Conservation (phyloP, 164 flowering plant species). For the Cinnamomum chago region DNA sequence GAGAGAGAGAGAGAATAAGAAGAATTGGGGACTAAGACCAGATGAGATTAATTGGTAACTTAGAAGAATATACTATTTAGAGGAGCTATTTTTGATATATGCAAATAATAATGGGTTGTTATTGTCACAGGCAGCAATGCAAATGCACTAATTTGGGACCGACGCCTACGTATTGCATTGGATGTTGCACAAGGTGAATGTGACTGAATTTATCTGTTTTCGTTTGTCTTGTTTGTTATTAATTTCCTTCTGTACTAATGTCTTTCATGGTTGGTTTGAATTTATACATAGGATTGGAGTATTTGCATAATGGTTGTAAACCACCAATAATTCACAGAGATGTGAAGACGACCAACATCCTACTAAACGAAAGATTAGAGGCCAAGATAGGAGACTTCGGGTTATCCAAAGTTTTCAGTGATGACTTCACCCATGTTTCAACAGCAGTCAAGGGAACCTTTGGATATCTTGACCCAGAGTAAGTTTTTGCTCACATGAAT, state of each 20-base stretch:
- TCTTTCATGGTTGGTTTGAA: background rate
- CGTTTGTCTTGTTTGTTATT: no score
- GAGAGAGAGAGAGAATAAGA: no score
- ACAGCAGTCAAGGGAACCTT: constrained; percentile 41
- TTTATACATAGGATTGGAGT: constrained; percentile 39
- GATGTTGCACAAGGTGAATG: constrained; percentile 39
- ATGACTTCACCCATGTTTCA: constrained; percentile 25
- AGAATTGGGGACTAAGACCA: no score
- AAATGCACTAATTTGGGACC: background rate
- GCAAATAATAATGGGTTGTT: no score
- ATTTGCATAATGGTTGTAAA: constrained; percentile 24
- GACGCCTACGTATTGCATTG: constrained; percentile 32
- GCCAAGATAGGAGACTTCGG: constrained; percentile 34
- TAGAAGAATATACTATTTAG: background rate
- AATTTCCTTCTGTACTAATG: background rate
- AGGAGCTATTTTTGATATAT: no score
- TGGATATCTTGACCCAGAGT: constrained; percentile 66
- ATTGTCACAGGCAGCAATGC: background rate
- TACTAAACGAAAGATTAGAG: no score
- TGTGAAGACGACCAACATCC: no score
- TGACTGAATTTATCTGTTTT: background rate
- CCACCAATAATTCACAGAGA: no score
- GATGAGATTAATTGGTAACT: constrained; percentile 17
- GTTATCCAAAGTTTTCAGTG: constrained; percentile 31
- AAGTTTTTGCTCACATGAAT: constrained; percentile 10